Evolutionary conservation across 306 rosid species (phyloP).

Genomic region (Corylus avellana): DNA sequence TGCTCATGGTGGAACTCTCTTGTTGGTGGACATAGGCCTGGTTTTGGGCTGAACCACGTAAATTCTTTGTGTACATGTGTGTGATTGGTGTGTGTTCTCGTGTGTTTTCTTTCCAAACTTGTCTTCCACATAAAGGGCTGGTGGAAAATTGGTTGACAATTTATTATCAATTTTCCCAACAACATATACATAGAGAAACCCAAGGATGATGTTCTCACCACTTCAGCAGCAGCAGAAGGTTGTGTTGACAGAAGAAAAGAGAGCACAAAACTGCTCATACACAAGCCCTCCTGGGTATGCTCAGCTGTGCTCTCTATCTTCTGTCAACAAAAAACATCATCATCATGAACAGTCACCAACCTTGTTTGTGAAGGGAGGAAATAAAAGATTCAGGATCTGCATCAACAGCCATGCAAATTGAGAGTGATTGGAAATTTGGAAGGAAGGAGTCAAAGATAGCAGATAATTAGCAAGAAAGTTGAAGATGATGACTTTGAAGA

Average conservation of each 20-base stretch:
- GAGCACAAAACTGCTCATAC: slow-evolving; percentile 55
- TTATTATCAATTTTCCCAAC: too few relatives aligned
- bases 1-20: too few relatives aligned
- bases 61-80: too few relatives aligned
- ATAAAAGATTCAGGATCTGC: neutral
- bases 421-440: neutral
- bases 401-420: neutral
- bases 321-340: slow-evolving; percentile 40
- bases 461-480: too few relatives aligned
- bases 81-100: too few relatives aligned
- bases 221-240: neutral
- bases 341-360: neutral
- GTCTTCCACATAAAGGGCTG: too few relatives aligned
- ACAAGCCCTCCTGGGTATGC: slow-evolving; percentile 35
- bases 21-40: too few relatives aligned
- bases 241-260: slow-evolving; percentile 50
- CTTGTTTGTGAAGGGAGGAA: neutral
- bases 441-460: neutral
- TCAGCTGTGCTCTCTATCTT: slow-evolving; percentile 66
- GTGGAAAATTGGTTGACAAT: too few relatives aligned
- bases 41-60: too few relatives aligned
- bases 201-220: neutral
- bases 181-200: neutral
- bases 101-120: too few relatives aligned
- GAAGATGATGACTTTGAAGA: neutral